phyloP scores from a whole-genome alignment of 768 basidiomycete genomes.

The Mycena floridula region DNA sequence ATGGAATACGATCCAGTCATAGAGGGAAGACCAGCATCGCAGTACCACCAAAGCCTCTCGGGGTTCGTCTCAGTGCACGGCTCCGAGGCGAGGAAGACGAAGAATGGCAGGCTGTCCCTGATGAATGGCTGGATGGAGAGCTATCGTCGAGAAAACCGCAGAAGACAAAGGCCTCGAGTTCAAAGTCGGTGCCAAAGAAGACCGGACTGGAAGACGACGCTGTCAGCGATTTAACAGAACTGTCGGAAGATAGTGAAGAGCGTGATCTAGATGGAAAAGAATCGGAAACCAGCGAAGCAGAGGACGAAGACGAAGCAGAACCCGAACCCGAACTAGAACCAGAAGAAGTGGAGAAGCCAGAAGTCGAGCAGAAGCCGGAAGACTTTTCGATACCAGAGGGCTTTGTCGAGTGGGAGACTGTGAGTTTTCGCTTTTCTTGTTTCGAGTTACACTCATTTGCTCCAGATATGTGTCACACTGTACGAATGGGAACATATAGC shows the following conservation, averaged over 20 bases:
- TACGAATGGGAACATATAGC: constrained; percentile 82
- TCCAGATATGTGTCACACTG: constrained; percentile 75
- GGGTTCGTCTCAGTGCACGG: constrained; percentile 63
- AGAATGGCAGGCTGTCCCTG: constrained; percentile 69
- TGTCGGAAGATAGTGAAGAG: constrained; percentile 43
- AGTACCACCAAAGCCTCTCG: constrained; percentile 35
- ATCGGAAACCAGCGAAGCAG: constrained; percentile 5
- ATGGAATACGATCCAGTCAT: constrained; percentile 1
- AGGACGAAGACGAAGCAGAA: constrained; percentile 9
- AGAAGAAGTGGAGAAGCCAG: no score
- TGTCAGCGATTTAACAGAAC: constrained; percentile 72
- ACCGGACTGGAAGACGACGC: constrained; percentile 56
- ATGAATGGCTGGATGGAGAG: constrained; percentile 70
- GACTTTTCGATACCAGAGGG: constrained; percentile 31
- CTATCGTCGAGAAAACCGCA: constrained; percentile 30
- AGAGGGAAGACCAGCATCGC: constrained; percentile 1
- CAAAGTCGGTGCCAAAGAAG: constrained; percentile 10
- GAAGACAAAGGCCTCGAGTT: constrained; percentile 15
- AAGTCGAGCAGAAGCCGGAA: constrained; percentile 19
- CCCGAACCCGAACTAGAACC: not conserved
- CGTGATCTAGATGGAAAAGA: constrained; percentile 12
- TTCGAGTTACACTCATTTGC: not conserved
- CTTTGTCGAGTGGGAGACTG: constrained; percentile 91
- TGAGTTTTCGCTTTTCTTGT: no score
- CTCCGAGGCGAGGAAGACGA: constrained; percentile 49